Percentiles rank a stretch among this genome's conserved stretches.
Evolutionary conservation across 2,329 filamentous ascomycete genomes (phyloP).

Genomic region (Zarea fungicola): DNA sequence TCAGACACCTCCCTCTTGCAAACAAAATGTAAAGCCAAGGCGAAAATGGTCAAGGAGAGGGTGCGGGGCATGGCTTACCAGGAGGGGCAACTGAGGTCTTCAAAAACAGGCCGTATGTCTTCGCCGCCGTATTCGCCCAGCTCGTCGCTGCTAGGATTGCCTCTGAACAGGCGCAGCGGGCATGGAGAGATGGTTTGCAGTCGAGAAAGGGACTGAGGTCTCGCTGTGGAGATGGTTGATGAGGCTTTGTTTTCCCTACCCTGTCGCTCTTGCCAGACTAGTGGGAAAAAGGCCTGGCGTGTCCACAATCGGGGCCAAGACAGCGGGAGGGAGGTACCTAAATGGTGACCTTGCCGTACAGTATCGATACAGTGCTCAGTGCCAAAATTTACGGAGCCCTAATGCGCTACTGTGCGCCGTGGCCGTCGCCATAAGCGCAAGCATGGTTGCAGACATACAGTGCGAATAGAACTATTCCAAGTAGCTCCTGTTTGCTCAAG

Average conservation of each 20-base stretch:
- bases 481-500: background rate
- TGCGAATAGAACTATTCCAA: background rate
- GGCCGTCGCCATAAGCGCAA: background rate
- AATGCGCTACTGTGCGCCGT: background rate
- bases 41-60: conserved; percentile 4
- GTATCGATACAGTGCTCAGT: background rate
- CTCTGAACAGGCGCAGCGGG: conserved; percentile 34
- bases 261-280: conserved; percentile 27
- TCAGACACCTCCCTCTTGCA: conserved; percentile 10
- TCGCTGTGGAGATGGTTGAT: conserved; percentile 29
- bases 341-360: background rate
- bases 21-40: conserved; percentile 11
- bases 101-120: conserved; percentile 17
- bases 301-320: conserved; percentile 13
- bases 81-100: conserved; percentile 10
- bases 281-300: conserved; percentile 25
- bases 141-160: conserved; percentile 33
- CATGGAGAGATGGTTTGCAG: conserved; percentile 25
- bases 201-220: conserved; percentile 21
- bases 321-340: conserved; percentile 16
- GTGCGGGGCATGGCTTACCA: conserved; percentile 6
- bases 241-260: conserved; percentile 39
- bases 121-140: conserved; percentile 30
- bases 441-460: background rate
- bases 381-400: background rate